Base-by-base conservation (phyloP, 225 moss, liverwort and hornwort species). In the Anthoceros angustus region DNA sequence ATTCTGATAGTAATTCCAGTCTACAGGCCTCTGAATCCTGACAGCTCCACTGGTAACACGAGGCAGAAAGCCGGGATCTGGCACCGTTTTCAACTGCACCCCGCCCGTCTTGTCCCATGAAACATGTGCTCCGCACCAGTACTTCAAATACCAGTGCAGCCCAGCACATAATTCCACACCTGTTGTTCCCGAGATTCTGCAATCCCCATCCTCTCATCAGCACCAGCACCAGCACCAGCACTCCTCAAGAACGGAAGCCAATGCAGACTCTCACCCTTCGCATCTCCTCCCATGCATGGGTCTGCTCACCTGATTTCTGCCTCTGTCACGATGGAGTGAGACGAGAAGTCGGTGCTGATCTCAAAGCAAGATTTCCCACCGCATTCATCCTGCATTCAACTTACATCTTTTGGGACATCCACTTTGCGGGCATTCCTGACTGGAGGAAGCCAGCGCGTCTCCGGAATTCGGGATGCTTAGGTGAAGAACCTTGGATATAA, bases 1-100 rank as follows among this genome's bases (percentile, higher is more conserved):
- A 74, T 94, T 94, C 66, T 94, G 87, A 69, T 94, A 87, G 80
- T 94, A 90, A 71, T 80, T 90, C 93, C 93, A 90, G 38, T 90
- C 86, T 67, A 86, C 84, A 66, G 81, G 74, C 69, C 93, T 74
- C 70, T 78, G 78, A 61, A 94, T 69, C 43, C 68, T 74, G 14
- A 80, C 61, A 11, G 80, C 78, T 41, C 66, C 90, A 69, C 65
- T 65, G 66, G 75, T 79, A 55, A 93, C 70, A 16, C 55, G 80
- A 64, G 87, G 87, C 71, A 93, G 75, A 60, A 63, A 80, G 67
- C 90, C 84, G 65, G 79, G 82, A 63, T 70, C 74, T 64, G 83
- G 86, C 46, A 93, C 74, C 24, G 86, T 84, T 40, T 76, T 50
- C 67, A 90, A 76, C 50, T 93, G 93, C 66, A 78, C 64, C 68